These are phyloP conservation scores for Colletotrichum phormii DNA, from an alignment of 2,329 filamentous ascomycete genomes.

Conservation along the genomic window DNA sequence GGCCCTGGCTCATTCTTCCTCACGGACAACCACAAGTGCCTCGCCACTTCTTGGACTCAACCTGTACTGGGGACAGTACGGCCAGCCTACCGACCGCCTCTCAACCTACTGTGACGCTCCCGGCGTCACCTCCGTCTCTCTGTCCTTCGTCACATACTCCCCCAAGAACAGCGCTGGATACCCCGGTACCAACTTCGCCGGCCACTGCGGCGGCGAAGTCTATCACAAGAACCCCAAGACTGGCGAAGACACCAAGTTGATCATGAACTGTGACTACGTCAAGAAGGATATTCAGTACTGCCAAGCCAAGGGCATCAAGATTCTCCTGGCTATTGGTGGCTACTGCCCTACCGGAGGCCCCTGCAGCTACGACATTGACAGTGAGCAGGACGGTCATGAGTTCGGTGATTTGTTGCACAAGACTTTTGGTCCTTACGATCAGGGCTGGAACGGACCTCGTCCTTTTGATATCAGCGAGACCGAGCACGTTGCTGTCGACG, in stretches of 20 bases:
- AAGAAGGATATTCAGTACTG: slow-evolving; percentile 55
- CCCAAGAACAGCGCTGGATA: slow-evolving; percentile 51
- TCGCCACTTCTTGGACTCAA: slow-evolving; percentile 48
- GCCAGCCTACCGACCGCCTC: slow-evolving; percentile 43
- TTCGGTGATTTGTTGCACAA: slow-evolving; percentile 54
- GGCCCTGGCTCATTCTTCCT: slow-evolving; percentile 24
- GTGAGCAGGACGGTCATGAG: slow-evolving; percentile 44
- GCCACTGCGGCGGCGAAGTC: slow-evolving; percentile 48
- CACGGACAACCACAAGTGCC: slow-evolving; percentile 8
- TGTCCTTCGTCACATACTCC: slow-evolving; percentile 52
- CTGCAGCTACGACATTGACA: slow-evolving; percentile 49
- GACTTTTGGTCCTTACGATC: slow-evolving; percentile 52
- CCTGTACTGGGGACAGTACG: slow-evolving; percentile 55
- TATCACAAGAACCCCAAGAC: slow-evolving; percentile 40
- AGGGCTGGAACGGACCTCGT: slow-evolving; percentile 47
- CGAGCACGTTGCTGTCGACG: slow-evolving; percentile 48
- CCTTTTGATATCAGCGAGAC: slow-evolving; percentile 50
- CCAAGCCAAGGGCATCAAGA: slow-evolving; percentile 54
- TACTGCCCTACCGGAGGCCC: slow-evolving; percentile 38
- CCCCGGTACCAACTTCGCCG: slow-evolving; percentile 54
- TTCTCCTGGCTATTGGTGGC: slow-evolving; percentile 56
- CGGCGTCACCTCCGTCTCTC: slow-evolving; percentile 51
- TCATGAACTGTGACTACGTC: slow-evolving; percentile 50
- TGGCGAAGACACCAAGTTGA: slow-evolving; percentile 44
- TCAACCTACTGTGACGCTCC: slow-evolving; percentile 48